These are phyloP conservation scores for Breynia disticha DNA, from an alignment of 441 rosid species.

Conservation along the genomic window DNA sequence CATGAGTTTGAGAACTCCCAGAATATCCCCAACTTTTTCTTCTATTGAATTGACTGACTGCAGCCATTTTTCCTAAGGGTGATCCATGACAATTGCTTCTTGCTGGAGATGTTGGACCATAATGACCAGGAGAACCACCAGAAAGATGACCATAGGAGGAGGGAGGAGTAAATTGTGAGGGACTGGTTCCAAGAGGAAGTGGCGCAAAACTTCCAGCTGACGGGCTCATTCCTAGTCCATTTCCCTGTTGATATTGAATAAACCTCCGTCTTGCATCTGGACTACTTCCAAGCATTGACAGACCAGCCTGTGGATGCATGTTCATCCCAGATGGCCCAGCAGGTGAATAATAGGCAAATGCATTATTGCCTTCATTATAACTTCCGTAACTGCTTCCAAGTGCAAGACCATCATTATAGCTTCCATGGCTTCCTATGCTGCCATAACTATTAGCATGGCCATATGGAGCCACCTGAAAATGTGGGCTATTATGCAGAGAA, in stretches of 20 bases:
- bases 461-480: conserved; percentile 62
- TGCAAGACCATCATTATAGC: conserved; percentile 81
- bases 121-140: conserved; percentile 87
- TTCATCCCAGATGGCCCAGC: conserved; percentile 77
- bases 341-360: conserved; percentile 91
- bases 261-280: conserved; percentile 84
- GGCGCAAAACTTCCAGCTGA: conserved; percentile 89
- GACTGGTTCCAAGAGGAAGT: conserved; percentile 94
- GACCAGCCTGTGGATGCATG: conserved; percentile 67
- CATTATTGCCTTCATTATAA: conserved; percentile 67
- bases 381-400: conserved; percentile 91
- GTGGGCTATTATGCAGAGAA: conserved; percentile 74
- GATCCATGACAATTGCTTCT: conserved; percentile 90
- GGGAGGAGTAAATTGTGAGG: conserved; percentile 96
- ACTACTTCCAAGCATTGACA: conserved; percentile 77
- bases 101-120: conserved; percentile 95
- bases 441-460: conserved; percentile 83
- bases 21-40: conserved; percentile 75
- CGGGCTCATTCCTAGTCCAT: conserved; percentile 86
- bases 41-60: conserved; percentile 73
- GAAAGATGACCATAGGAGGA: conserved; percentile 56
- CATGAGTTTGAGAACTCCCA: conserved; percentile 75
- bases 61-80: conserved; percentile 82
- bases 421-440: conserved; percentile 93
- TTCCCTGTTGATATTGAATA: conserved; percentile 72